Percentiles rank a stretch among this genome's conserved stretches.
phyloP scores from a whole-genome alignment of 495 filamentous ascomycete species.

The Terfezia boudieri region DNA sequence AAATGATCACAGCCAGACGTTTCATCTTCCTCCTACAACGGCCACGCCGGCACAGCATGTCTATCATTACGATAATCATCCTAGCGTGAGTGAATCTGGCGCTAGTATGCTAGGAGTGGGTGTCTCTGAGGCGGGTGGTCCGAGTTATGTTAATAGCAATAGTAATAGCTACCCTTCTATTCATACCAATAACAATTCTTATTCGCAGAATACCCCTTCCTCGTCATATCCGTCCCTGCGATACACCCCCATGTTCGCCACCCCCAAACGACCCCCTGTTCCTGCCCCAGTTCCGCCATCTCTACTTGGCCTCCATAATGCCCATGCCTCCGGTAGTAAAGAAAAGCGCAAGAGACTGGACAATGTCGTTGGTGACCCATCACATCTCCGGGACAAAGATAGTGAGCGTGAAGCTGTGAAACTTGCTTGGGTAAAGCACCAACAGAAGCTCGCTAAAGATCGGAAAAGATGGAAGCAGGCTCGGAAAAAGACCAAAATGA shows the following conservation, averaged over 20 bases:
- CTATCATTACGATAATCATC: background rate
- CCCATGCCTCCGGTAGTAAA: background rate
- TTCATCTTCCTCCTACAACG: background rate
- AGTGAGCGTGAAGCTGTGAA: background rate
- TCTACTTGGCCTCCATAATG: background rate
- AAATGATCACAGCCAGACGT: background rate
- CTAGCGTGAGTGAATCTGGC: background rate
- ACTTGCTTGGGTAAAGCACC: background rate
- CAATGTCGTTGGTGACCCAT: no score
- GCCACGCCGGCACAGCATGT: background rate
- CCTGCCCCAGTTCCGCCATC: background rate
- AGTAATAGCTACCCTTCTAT: background rate
- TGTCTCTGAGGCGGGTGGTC: background rate
- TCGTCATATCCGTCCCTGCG: background rate
- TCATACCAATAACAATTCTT: background rate
- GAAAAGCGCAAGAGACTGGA: background rate
- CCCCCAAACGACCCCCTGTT: background rate
- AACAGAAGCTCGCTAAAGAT: background rate
- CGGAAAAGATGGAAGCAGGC: background rate
- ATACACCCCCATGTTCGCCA: background rate
- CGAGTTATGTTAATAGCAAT: background rate
- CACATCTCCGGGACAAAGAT: no score
- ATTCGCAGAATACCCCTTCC: background rate
- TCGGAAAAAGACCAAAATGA: background rate
- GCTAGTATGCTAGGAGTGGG: background rate